Conservation (phyloP, 176 grass and related monocot genomes). For the Lolium multiflorum region DNA sequence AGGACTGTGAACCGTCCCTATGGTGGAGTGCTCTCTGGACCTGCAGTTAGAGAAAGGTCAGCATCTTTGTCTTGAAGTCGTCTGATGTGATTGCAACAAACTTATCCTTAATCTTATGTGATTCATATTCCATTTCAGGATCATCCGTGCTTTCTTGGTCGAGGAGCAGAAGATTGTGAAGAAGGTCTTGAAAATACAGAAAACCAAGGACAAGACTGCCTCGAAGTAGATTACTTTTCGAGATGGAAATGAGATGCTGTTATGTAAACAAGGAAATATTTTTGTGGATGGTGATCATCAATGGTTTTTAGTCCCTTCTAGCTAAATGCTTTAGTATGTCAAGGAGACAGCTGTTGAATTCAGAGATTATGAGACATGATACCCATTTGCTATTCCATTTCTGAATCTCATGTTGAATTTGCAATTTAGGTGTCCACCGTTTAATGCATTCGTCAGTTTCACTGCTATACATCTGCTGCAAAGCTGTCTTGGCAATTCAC, state of each 20-base stretch:
- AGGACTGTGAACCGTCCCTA: constrained; percentile 74
- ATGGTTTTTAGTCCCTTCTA: constrained; percentile 59
- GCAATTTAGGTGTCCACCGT: background rate
- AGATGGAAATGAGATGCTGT: constrained; percentile 25
- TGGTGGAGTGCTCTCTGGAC: constrained; percentile 66
- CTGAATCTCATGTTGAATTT: constrained; percentile 31
- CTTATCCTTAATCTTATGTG: background rate
- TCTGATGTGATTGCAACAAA: background rate
- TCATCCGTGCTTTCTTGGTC: constrained; percentile 88
- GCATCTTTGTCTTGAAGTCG: background rate
- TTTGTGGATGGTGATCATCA: constrained; percentile 61
- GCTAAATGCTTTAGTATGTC: constrained; percentile 53
- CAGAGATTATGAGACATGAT: constrained; percentile 56
- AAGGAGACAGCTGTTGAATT: constrained; percentile 51
- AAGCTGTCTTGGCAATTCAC: too few species aligned
- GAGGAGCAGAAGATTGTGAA: constrained; percentile 99
- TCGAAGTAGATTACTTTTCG: constrained; percentile 55
- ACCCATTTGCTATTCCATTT: constrained; percentile 52
- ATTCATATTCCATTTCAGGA: constrained; percentile 45
- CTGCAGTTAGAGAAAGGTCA: constrained; percentile 72
- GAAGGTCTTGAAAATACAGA: constrained; percentile 97
- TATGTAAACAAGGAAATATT: constrained; percentile 64
- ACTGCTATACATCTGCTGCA: too few species aligned
- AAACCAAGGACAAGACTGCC: constrained; percentile 72
- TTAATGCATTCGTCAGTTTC: background rate